Base-by-base conservation (phyloP, 2,329 filamentous ascomycete genomes). In the Aspergillus caelatus region DNA sequence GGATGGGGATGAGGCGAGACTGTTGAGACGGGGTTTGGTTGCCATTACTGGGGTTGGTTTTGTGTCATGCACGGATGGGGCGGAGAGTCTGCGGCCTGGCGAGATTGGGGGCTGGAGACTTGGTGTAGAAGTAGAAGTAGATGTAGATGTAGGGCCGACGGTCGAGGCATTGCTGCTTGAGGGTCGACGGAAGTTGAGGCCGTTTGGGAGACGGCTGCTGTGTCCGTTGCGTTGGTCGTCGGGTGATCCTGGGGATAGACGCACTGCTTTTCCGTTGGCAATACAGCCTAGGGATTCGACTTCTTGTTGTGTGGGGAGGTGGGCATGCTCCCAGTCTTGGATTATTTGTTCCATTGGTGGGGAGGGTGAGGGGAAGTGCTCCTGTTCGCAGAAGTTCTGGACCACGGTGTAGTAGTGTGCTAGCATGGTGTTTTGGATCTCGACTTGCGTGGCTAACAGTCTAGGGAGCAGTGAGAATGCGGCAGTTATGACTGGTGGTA, bases 371-470 rank as follows among this genome's bases (percentile, higher is more conserved):
- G 90, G 89, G 70, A 93, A 89, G 6, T 85, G 82, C 68, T 88
- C 83, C 34, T 90, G 85, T 68, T 88, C 83, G 68, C 89, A 92
- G 76, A 90, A 95, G 62, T 86, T 87, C 74, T 93, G 88, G 8
- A 94, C 80, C 5, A 88, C 84, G 1, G 92, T 95, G 78, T 95
- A 95, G 69, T 92, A 88, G 65, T 93, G 84, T 0, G 88, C 92
- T 6, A 95, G 86, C 58, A 95, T 82, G 54, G 88, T 86, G 74
- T 93, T 93, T 76, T 94, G 92, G 32, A 93, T 88, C 72, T 90
- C 83, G 52, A 94, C 87, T 71, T 94, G 89, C 41, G 85, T 84
- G 46, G 85, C 84, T 12, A 94, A 83, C 23, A 96, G 81, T 58
- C 88, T 87, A 32, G 91, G 91, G 14, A 94, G 83, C n/a, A 96